Percentiles rank a stretch among this genome's conserved stretches.
phyloP scores from a whole-genome alignment of 495 filamentous ascomycete species.

The Trichodelitschia bisporula region DNA sequence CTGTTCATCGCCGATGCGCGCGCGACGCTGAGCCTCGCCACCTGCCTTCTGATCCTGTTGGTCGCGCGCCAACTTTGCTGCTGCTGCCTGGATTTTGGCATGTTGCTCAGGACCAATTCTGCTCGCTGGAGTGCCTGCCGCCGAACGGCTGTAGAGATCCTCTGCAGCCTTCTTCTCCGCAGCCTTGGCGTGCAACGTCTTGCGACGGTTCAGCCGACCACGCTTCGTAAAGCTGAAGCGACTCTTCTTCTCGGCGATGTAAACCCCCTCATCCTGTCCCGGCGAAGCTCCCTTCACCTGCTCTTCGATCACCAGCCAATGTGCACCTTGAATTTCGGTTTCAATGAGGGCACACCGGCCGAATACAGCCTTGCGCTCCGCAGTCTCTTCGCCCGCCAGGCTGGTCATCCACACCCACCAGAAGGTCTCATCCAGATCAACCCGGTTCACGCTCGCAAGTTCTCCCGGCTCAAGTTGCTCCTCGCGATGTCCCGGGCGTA shows the following conservation, averaged over 20 bases:
- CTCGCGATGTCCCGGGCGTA: constrained; percentile 31
- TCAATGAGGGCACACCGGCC: constrained; percentile 83
- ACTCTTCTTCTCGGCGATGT: constrained; percentile 82
- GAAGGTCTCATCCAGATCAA: constrained; percentile 86
- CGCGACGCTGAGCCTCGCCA: constrained; percentile 16
- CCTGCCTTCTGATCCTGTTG: constrained; percentile 44
- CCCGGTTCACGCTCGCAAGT: constrained; percentile 64
- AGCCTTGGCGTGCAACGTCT: constrained; percentile 33
- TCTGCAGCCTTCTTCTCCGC: constrained; percentile 14
- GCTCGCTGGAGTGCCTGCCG: constrained; percentile 28
- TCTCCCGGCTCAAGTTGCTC: constrained; percentile 65
- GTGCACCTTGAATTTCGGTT: constrained; percentile 53
- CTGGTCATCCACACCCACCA: constrained; percentile 99
- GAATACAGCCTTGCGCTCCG: constrained; percentile 70
- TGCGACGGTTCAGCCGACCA: constrained; percentile 35
- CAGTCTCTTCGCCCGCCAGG: constrained; percentile 69
- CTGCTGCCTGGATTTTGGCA: constrained; percentile 74
- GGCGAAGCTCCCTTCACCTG: constrained; percentile 84
- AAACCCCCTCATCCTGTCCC: constrained; percentile 59
- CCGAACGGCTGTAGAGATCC: constrained; percentile 27
- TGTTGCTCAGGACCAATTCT: constrained; percentile 86
- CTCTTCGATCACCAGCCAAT: constrained; percentile 89
- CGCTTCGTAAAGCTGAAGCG: constrained; percentile 69
- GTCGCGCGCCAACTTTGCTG: constrained; percentile 36
- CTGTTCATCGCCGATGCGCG: constrained; percentile 15